Percentiles rank a stretch among this genome's conserved stretches.
phyloP scores from a whole-genome alignment of 202 grass and related monocot genomes.

The Hordeum pubiflorum region DNA sequence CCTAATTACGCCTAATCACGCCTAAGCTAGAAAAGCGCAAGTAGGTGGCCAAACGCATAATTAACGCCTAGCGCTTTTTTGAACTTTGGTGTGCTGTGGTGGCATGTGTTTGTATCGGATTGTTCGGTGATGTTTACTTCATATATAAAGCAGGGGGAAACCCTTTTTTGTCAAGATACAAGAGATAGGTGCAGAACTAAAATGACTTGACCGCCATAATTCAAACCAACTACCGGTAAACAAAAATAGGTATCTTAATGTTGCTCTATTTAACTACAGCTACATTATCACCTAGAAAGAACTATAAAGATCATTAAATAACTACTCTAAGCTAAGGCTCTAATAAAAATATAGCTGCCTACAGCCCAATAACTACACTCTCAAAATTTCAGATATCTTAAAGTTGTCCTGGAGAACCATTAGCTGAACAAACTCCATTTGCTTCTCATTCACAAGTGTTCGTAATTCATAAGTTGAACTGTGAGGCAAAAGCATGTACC shows the following conservation, averaged over 20 bases:
- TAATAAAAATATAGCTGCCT: background rate
- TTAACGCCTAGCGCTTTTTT: too few relatives aligned
- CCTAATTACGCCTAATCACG: too few relatives aligned
- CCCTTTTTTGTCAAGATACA: too few relatives aligned
- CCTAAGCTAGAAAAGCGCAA: too few relatives aligned
- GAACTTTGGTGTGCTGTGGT: too few relatives aligned
- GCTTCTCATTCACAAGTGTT: background rate
- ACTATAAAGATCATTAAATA: background rate
- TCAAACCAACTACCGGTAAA: background rate
- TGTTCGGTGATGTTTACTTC: too few relatives aligned
- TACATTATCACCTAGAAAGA: background rate
- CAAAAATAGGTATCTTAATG: background rate
- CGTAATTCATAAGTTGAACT: background rate
- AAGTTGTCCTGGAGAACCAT: background rate
- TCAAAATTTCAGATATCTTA: background rate
- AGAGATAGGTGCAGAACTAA: background rate
- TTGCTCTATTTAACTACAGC: background rate
- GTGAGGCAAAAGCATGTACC: slow-evolving; percentile 34
- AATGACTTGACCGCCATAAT: background rate
- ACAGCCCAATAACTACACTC: too few relatives aligned
- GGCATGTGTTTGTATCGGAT: too few relatives aligned
- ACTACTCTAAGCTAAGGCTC: background rate
- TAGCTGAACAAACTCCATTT: background rate
- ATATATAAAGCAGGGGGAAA: too few relatives aligned
- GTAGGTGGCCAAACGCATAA: too few relatives aligned